phyloP scores from a whole-genome alignment of 805 yeast genomes.

The Candida saitoana region DNA sequence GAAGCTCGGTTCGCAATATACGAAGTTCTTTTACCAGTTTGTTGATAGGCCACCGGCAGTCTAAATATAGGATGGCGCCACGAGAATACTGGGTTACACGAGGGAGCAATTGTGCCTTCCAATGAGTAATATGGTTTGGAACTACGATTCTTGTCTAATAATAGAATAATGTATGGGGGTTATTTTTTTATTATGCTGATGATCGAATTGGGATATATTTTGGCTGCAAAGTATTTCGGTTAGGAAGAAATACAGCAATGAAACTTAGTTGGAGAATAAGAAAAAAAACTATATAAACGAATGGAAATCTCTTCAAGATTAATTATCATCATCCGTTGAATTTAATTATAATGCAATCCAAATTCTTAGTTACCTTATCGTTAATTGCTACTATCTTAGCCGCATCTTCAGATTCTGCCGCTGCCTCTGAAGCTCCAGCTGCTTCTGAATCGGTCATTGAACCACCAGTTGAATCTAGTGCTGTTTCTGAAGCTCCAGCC shows the following conservation, averaged over 20 bases:
- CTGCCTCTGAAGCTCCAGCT: background rate
- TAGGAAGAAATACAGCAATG: too few relatives aligned
- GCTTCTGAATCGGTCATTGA: background rate
- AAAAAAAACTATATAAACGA: too few relatives aligned
- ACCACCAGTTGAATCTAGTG: background rate
- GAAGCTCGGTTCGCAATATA: too few relatives aligned
- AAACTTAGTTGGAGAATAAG: too few relatives aligned
- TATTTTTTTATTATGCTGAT: background rate
- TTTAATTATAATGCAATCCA: background rate
- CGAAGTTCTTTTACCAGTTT: too few relatives aligned
- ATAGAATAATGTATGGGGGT: background rate
- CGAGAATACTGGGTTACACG: background rate
- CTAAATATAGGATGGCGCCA: background rate
- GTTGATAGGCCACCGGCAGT: background rate
- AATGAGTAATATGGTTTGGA: too few relatives aligned
- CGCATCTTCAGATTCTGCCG: background rate
- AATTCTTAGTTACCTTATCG: slow-evolving; percentile 2
- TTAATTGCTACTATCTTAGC: background rate
- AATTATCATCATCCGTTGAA: background rate
- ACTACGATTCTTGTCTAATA: background rate
- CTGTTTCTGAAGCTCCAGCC: slow-evolving; percentile 2
- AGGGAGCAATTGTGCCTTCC: background rate
- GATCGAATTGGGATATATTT: background rate
- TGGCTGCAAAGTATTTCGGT: background rate
- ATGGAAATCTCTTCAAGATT: too few relatives aligned